Evolutionary conservation across 768 basidiomycete species (phyloP), one percentile per base, ranked within the genome.

Genomic region (Leucocoprinus leucothites): DNA sequence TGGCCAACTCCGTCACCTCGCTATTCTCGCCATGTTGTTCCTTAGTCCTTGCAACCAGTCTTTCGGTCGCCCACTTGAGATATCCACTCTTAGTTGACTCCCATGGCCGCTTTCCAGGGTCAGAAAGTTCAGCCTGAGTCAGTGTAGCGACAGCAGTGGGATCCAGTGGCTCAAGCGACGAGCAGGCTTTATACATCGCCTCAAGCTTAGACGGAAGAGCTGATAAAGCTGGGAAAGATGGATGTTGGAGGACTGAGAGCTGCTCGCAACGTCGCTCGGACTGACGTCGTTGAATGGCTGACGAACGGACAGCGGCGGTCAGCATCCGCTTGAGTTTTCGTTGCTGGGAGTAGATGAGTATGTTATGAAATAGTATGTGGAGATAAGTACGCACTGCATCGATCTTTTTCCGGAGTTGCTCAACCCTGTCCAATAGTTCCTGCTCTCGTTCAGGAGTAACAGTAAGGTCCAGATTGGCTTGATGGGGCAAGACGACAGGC

Each of bases 401-500:
- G 2, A 95, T 73, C 61, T 82, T 76, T 59, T 76, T 74, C 47
- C 89, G 72, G 46, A 94, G 69, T 35, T 83, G 76, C 22, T 89
- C 86, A 2, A 94, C 75, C 65, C 89, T 84, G 9, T 82, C 78
- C 61, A 85, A 72, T 22, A 91, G 69, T 57, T 81, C 82, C 28
- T 79, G 76, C 61, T 87, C 81, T 50, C 75, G 74, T 58, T 82
- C 80, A n/a, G 78, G 72, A 0, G 81, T 78, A 26, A 75, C 66
- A 2, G 80, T 79, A 51, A 95, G 75, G 68, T 93, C 81, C 26
- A 93, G 71, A 0, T 82, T 81, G 49, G 78, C 77, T 54, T 95
- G 93, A 63, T 91, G 90, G 2, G 88, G 88, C 3, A 85, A 77
- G 13, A 92, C 83, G 28, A 92, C 71, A 0, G 85, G 85, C 31